These are phyloP conservation scores for Candida suzukii DNA, from an alignment of 805 yeast species.

Conservation along the genomic window DNA sequence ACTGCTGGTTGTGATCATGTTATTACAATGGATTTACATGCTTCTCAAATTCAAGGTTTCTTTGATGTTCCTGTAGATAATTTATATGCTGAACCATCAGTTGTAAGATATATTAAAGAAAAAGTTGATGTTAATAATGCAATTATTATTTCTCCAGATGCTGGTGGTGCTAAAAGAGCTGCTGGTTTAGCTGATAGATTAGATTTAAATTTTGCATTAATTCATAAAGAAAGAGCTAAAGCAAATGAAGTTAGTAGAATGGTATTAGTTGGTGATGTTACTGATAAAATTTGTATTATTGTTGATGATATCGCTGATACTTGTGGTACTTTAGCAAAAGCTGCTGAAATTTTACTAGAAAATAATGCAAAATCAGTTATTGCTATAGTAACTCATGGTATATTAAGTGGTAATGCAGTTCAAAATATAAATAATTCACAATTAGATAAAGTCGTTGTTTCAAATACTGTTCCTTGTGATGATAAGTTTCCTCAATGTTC, in stretches of 20 bases:
- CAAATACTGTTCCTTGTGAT: slow-evolving; percentile 75
- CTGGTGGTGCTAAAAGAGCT: slow-evolving; percentile 89
- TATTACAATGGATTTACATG: slow-evolving; percentile 82
- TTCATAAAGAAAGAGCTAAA: slow-evolving; percentile 76
- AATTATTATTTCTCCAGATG: slow-evolving; percentile 82
- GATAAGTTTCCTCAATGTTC: slow-evolving; percentile 53
- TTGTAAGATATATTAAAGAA: slow-evolving; percentile 66
- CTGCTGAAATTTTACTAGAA: slow-evolving; percentile 65
- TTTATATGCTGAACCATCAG: slow-evolving; percentile 78
- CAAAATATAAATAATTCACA: slow-evolving; percentile 62
- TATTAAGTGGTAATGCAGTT: slow-evolving; percentile 68
- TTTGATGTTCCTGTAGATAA: slow-evolving; percentile 81
- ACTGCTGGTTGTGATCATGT: slow-evolving; percentile 86
- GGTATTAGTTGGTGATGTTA: slow-evolving; percentile 83
- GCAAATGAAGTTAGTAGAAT: slow-evolving; percentile 80
- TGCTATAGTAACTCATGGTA: slow-evolving; percentile 81
- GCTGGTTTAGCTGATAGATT: slow-evolving; percentile 75
- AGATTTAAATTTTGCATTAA: slow-evolving; percentile 75
- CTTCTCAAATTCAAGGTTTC: slow-evolving; percentile 86
- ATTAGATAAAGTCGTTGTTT: slow-evolving; percentile 65
- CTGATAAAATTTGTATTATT: slow-evolving; percentile 65
- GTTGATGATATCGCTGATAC: slow-evolving; percentile 91
- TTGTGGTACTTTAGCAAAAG: slow-evolving; percentile 80
- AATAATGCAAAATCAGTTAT: slow-evolving; percentile 67
- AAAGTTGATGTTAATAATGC: slow-evolving; percentile 50